Evolutionary conservation across 768 basidiomycete genomes (phyloP), one percentile per base, ranked within the genome.

Genomic region (Tricholomella constricta): DNA sequence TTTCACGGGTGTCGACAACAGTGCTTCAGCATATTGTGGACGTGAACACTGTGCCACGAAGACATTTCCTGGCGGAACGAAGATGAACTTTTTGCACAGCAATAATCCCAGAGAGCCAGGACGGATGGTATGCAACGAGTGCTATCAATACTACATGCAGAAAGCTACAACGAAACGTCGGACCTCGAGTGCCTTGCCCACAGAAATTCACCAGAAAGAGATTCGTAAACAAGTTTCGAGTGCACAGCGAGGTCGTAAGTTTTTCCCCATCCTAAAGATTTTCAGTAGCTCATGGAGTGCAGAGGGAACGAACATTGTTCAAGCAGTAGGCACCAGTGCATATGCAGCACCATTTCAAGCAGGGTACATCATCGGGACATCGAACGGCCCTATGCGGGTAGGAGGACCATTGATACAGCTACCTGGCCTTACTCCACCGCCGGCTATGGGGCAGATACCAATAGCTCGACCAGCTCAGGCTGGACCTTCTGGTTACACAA

Each of bases 1-100:
- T 11, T 54, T 54, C 42, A 54, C 53, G 9, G 19, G 46, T n/a
- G 35, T 34, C 17, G 6, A 45, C 19, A 15, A 44, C n/a, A 51
- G 19, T 12, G 17, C 34, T 7, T 22, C 38, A 19, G 27, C 44
- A 27, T 17, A 36, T 32, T 25, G 42, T 45, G 44, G 31, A 8
- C 44, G 32, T 8, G 20, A 51, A 34, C 37, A 44, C 14, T 45
- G 51, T 29, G 6, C 29, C 29, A 37, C 25, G 8, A 35, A 19
- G 29, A 32, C 8, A 17, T 45, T 31, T 45, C 51, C 42, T 6
- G 10, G 32, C 3, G 32, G 34, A 26, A 45, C 51, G 15, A 23
- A 45, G 23, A 17, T 52, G 34, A n/a, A 29, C n/a, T 29, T 29
- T 29, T 11, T 29, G 29, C 29, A 29, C 29, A 44, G 25, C 25